Conservation (phyloP, 768 basidiomycete genomes). For the Russula virescens region DNA sequence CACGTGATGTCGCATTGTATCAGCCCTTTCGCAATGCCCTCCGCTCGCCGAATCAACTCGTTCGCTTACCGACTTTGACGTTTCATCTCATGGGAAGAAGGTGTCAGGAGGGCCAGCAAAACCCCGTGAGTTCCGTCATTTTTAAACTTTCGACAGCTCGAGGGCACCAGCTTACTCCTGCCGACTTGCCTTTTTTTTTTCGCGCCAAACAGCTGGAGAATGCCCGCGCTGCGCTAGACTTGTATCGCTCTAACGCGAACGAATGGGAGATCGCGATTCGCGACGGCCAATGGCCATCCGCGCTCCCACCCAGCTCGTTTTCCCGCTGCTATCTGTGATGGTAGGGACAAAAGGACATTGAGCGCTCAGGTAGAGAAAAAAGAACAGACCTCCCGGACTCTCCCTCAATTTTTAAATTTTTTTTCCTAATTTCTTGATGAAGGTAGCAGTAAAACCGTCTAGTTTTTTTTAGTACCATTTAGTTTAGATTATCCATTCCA, state of each 20-base stretch:
- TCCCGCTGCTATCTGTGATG: constrained; percentile 68
- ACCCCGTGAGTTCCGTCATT: constrained; percentile 51
- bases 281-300: constrained; percentile 65
- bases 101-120: constrained; percentile 64
- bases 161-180: constrained; percentile 14
- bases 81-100: constrained; percentile 80
- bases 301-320: constrained; percentile 71
- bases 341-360: neutral
- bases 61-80: constrained; percentile 73
- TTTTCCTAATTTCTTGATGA: neutral
- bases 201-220: constrained; percentile 60
- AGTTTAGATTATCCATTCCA: constrained; percentile 2
- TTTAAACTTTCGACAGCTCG: neutral
- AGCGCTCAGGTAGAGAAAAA: neutral
- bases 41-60: constrained; percentile 55
- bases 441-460: neutral
- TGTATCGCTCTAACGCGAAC: constrained; percentile 49
- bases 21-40: constrained; percentile 74
- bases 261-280: constrained; percentile 64
- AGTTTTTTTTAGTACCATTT: constrained; percentile 11
- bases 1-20: constrained; percentile 77
- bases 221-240: constrained; percentile 52
- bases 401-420: neutral
- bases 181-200: neutral
- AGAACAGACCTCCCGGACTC: neutral